Conservation (phyloP, 306 rosid genomes). For the Vachellia collinsii region DNA sequence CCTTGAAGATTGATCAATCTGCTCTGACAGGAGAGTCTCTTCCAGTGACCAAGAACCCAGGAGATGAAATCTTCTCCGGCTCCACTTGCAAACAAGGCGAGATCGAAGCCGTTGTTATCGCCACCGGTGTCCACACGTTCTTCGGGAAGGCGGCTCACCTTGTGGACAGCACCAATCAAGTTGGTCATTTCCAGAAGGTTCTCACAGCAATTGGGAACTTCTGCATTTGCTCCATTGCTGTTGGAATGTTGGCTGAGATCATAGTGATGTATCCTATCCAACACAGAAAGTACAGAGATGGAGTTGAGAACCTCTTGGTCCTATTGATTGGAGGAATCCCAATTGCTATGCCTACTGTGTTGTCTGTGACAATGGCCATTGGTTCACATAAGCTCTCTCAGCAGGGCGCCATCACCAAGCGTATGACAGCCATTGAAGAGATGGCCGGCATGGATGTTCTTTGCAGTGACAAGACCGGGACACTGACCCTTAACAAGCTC, state of each 20-base stretch:
- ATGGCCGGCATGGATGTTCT: conserved; percentile 99
- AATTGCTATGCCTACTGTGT: conserved; percentile 98
- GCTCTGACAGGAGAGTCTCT: conserved; percentile 98
- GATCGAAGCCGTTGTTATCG: conserved; percentile 93
- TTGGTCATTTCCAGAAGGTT: conserved; percentile 96
- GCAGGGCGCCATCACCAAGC: conserved; percentile 97
- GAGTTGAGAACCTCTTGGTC: conserved; percentile 92
- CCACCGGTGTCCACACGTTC: conserved; percentile 98
- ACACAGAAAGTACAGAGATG: conserved; percentile 72
- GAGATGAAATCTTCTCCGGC: conserved; percentile 96
- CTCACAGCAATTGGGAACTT: conserved; percentile 96
- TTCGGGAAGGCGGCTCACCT: conserved; percentile 98
- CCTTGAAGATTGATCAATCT: conserved; percentile 90
- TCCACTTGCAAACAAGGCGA: conserved; percentile 99
- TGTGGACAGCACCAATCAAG: conserved; percentile 96
- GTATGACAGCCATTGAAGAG: conserved; percentile 99
- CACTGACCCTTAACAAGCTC: conserved; percentile 94
- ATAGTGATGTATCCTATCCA: conserved; percentile 96
- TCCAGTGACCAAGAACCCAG: conserved; percentile 86
- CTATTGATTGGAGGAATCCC: conserved; percentile 98
- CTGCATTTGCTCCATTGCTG: conserved; percentile 89
- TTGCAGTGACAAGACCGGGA: conserved; percentile 98
- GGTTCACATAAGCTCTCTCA: conserved; percentile 94
- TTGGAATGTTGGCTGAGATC: conserved; percentile 88
- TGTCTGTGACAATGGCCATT: conserved; percentile 99